Percentiles rank a stretch among this genome's conserved stretches.
phyloP scores from a whole-genome alignment of 2,329 filamentous ascomycete species.

The Trichoderma semiorbis region DNA sequence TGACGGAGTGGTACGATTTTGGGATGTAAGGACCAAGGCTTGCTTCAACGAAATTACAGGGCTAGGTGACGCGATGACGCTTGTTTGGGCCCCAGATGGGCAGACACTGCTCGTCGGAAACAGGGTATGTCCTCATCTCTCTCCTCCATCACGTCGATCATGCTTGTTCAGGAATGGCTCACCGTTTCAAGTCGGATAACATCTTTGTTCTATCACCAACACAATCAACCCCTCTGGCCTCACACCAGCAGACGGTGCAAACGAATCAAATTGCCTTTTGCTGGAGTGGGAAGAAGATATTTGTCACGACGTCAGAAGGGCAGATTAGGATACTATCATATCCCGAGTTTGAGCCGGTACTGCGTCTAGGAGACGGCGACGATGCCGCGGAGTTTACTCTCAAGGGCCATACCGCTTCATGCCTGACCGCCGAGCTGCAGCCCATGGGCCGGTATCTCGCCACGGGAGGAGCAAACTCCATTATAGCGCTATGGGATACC shows the following conservation, averaged over 20 bases:
- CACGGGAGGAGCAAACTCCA: slow-evolving; percentile 70
- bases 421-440: slow-evolving; percentile 65
- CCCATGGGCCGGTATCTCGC: slow-evolving; percentile 69
- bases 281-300: slow-evolving; percentile 68
- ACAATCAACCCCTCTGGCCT: slow-evolving; percentile 52
- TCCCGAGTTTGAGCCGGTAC: slow-evolving; percentile 56
- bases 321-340: slow-evolving; percentile 67
- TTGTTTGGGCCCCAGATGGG: slow-evolving; percentile 73
- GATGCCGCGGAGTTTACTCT: slow-evolving; percentile 56
- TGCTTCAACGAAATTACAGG: slow-evolving; percentile 67
- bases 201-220: slow-evolving; percentile 61
- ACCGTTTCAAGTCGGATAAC: slow-evolving; percentile 51
- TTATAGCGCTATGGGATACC: slow-evolving; percentile 76
- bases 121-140: slow-evolving; percentile 49
- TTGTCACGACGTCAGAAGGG: slow-evolving; percentile 69
- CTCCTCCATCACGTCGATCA: neutral
- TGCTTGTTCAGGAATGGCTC: neutral
- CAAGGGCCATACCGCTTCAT: slow-evolving; percentile 70
- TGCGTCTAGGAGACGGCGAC: slow-evolving; percentile 46
- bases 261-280: slow-evolving; percentile 74
- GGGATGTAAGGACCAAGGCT: slow-evolving; percentile 72
- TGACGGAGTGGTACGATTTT: slow-evolving; percentile 73
- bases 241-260: slow-evolving; percentile 59
- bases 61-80: slow-evolving; percentile 63
- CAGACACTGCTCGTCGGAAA: slow-evolving; percentile 67